phyloP scores from a whole-genome alignment of 2,329 filamentous ascomycete species.

The Pyrenochaeta sp. region DNA sequence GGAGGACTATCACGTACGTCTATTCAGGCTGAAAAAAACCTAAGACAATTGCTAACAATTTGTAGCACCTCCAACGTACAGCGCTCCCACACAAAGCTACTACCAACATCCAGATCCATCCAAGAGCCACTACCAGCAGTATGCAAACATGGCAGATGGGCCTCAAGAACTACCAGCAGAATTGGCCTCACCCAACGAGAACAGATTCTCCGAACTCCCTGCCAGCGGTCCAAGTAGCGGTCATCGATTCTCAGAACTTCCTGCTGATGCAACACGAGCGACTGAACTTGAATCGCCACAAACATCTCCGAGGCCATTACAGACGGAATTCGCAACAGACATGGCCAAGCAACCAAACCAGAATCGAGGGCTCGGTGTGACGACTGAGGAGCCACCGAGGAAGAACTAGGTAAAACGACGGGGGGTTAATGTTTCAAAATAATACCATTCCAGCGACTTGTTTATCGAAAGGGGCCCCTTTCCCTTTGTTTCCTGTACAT shows the following conservation, averaged over 20 bases:
- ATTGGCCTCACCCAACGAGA: slow-evolving; percentile 3
- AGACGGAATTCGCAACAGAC: slow-evolving; percentile 18
- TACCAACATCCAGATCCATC: slow-evolving; percentile 15
- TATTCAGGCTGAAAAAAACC: background rate
- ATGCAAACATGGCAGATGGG: slow-evolving; percentile 19
- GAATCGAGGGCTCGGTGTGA: slow-evolving; percentile 16
- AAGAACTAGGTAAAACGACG: background rate
- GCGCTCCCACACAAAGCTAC: slow-evolving; percentile 24
- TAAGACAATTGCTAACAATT: slow-evolving; percentile 9
- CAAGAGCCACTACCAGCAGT: slow-evolving; percentile 25
- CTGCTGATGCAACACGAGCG: slow-evolving; percentile 13
- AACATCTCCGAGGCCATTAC: slow-evolving; percentile 21
- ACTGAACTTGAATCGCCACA: slow-evolving; percentile 30
- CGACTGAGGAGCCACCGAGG: slow-evolving; percentile 7
- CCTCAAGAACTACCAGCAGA: slow-evolving; percentile 30
- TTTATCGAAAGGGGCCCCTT: background rate
- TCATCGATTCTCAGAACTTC: slow-evolving; percentile 29
- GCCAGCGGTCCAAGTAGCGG: slow-evolving; percentile 14
- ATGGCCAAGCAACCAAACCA: slow-evolving; percentile 12
- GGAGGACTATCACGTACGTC: slow-evolving; percentile 33
- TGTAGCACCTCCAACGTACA: slow-evolving; percentile 36
- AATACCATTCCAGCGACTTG: background rate
- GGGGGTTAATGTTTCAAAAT: background rate
- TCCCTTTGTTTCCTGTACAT: background rate
- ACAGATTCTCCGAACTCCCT: slow-evolving; percentile 34